phyloP scores from a whole-genome alignment of 164 flowering plant genomes.

The Sedum album region DNA sequence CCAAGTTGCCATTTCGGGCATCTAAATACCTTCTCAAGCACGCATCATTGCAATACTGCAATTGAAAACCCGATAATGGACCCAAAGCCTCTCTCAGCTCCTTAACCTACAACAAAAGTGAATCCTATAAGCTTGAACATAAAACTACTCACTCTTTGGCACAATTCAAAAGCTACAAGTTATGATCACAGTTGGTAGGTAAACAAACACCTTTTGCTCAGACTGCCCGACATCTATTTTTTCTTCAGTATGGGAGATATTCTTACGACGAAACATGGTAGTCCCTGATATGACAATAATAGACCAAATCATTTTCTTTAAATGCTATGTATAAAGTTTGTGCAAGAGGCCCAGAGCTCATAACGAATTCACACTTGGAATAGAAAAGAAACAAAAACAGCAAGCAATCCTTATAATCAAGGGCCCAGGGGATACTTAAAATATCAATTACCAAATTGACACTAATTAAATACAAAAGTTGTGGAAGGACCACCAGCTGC shows the following conservation, averaged over 20 bases:
- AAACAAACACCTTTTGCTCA: constrained; percentile 58
- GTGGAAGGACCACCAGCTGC: no score
- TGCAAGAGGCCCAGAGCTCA: no score
- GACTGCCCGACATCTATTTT: constrained; percentile 30
- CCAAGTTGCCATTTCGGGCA: constrained; percentile 88
- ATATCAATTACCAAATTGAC: no score
- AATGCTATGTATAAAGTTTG: no score
- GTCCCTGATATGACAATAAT: background rate
- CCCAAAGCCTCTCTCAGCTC: constrained; percentile 78
- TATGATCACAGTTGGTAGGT: background rate
- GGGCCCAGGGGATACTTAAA: background rate
- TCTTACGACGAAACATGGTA: constrained; percentile 49
- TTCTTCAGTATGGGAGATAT: constrained; percentile 26
- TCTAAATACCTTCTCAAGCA: constrained; percentile 81
- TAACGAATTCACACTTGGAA: no score
- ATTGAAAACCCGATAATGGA: constrained; percentile 52
- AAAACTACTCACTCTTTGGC: background rate
- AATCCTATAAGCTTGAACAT: background rate
- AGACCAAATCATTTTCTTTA: background rate
- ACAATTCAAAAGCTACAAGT: background rate
- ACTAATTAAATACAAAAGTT: no score
- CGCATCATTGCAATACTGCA: constrained; percentile 59
- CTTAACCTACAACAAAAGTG: constrained; percentile 32
- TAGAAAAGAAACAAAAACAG: background rate
- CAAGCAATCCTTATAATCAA: background rate